Evolutionary conservation across 1,284 basidiomycete genomes (phyloP).

Genomic region (Ustilago cynodontis): DNA sequence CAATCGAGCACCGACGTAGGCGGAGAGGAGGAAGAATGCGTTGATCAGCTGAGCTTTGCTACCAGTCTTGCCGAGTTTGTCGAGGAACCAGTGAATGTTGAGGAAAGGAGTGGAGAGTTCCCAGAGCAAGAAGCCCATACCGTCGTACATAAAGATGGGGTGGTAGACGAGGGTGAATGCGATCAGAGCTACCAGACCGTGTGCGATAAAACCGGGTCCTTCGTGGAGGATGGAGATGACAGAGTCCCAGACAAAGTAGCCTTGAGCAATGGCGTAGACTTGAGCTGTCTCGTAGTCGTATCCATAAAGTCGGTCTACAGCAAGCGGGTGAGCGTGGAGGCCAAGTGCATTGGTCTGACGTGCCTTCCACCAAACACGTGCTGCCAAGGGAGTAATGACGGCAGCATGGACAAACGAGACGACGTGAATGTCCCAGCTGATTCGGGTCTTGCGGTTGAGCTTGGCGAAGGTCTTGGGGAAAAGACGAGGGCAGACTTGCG

Average conservation of each 20-base stretch:
- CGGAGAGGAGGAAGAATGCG: constrained; percentile 63
- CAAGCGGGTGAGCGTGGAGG: constrained; percentile 37
- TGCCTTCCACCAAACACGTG: constrained; percentile 54
- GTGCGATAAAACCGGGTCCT: constrained; percentile 70
- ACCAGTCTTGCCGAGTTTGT: constrained; percentile 70
- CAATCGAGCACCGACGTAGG: constrained; percentile 68
- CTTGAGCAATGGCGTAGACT: constrained; percentile 64
- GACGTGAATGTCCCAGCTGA: constrained; percentile 70
- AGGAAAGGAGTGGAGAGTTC: constrained; percentile 70
- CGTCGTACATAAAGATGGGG: constrained; percentile 70
- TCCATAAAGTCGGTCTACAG: constrained; percentile 64
- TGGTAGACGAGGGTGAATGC: constrained; percentile 66
- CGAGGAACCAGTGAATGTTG: constrained; percentile 71
- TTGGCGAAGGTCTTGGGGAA: constrained; percentile 65
- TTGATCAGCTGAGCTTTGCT: constrained; percentile 69
- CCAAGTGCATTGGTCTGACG: constrained; percentile 50
- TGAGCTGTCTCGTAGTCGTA: constrained; percentile 58
- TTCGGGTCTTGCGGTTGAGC: constrained; percentile 59
- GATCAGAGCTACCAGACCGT: constrained; percentile 67
- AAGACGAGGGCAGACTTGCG: constrained; percentile 58
- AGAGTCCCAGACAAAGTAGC: constrained; percentile 69
- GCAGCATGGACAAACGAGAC: constrained; percentile 64
- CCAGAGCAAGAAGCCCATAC: constrained; percentile 70
- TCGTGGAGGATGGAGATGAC: constrained; percentile 67
- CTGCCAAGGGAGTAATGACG: constrained; percentile 59